phyloP scores from a whole-genome alignment of 1,284 basidiomycete species.

The Rhodotorula sp. region DNA sequence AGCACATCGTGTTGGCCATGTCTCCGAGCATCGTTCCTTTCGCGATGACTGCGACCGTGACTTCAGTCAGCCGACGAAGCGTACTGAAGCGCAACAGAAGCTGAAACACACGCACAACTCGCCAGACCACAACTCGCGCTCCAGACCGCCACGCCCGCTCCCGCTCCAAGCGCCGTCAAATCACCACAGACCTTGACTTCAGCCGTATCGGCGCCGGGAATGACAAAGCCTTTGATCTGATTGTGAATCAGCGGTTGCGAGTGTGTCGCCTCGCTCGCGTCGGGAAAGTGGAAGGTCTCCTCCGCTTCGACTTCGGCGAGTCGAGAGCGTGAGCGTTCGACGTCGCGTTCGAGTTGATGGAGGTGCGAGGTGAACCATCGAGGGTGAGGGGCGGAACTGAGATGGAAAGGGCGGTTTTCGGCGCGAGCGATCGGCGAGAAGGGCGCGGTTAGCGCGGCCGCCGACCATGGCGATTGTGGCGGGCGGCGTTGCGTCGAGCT shows the following conservation, averaged over 20 bases:
- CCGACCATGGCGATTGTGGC: background rate
- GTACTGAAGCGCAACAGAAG: too few species aligned
- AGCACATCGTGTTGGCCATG: constrained; percentile 2
- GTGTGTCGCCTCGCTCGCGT: constrained; percentile 11
- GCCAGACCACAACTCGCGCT: background rate
- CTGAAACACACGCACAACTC: constrained; percentile 5
- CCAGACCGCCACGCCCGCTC: constrained; percentile 4
- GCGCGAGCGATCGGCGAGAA: background rate
- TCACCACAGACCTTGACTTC: constrained; percentile 8
- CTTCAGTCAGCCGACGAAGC: too few species aligned
- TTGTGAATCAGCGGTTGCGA: constrained; percentile 7
- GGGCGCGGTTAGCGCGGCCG: background rate
- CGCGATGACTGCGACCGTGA: background rate
- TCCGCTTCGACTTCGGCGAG: constrained; percentile 10
- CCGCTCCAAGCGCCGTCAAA: constrained; percentile 6
- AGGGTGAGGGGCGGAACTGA: background rate
- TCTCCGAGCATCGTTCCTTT: background rate
- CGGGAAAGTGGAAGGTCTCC: constrained; percentile 9
- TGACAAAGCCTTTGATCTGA: background rate
- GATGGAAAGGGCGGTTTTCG: background rate
- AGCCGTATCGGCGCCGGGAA: background rate
- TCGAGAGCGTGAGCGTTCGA: background rate
- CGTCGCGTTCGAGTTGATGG: background rate
- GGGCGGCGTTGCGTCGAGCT: background rate
- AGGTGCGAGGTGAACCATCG: background rate